Percentiles rank a stretch among this genome's conserved stretches.
These are phyloP conservation scores for Emergomyces orientalis DNA, from an alignment of 2,329 filamentous ascomycete genomes.

Conservation along the genomic window DNA sequence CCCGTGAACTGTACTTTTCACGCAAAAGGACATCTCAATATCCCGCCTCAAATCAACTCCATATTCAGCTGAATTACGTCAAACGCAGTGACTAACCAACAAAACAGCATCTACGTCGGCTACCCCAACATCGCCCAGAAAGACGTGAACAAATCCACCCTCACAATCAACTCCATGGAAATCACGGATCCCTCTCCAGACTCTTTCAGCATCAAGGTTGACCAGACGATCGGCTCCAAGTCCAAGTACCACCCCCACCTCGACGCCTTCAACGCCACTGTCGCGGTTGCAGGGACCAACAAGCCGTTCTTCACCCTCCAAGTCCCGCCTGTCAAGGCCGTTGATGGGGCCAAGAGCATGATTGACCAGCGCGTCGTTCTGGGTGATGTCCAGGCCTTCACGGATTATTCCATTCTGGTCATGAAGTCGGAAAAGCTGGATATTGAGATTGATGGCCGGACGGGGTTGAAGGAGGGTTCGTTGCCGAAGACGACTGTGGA, in stretches of 20 bases:
- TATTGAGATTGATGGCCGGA: slow-evolving; percentile 44
- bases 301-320: slow-evolving; percentile 38
- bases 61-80: too few species aligned
- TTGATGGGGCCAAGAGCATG: slow-evolving; percentile 34
- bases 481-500: slow-evolving; percentile 44
- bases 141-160: slow-evolving; percentile 44
- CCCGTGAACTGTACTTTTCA: too few species aligned
- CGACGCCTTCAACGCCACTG: slow-evolving; percentile 44
- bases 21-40: neutral
- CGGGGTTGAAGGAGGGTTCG: slow-evolving; percentile 42
- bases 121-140: slow-evolving; percentile 50
- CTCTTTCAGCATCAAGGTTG: slow-evolving; percentile 42
- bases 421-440: slow-evolving; percentile 42
- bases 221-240: slow-evolving; percentile 39
- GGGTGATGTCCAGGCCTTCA: slow-evolving; percentile 38
- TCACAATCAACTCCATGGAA: slow-evolving; percentile 43
- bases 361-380: slow-evolving; percentile 41
- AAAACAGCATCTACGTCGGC: slow-evolving; percentile 49
- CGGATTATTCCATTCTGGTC: slow-evolving; percentile 41
- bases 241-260: slow-evolving; percentile 47
- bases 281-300: slow-evolving; percentile 39
- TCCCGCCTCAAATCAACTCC: neutral
- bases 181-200: slow-evolving; percentile 44
- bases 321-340: slow-evolving; percentile 38
- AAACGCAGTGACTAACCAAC: too few species aligned